Evolutionary conservation across 176 grass and related monocot genomes (phyloP).

Genomic region (Phoenix dactylifera): DNA sequence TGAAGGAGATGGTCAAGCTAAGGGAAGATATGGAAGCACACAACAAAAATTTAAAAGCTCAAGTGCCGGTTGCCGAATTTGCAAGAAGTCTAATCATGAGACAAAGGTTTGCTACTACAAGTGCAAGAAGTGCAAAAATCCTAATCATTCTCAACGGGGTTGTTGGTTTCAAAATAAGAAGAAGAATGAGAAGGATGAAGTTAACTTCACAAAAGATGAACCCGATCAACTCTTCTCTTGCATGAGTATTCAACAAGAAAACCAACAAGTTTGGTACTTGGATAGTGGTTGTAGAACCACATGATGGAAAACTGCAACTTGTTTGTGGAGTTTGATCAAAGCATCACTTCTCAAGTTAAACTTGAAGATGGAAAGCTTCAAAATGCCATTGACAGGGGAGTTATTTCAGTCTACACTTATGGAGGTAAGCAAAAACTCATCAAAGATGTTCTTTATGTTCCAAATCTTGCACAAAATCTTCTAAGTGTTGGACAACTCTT

Average conservation of each 20-base stretch:
- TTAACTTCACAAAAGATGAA: conserved; percentile 1
- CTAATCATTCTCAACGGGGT: no score
- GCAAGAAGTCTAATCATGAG: not conserved
- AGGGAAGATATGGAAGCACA: no score
- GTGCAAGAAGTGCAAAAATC: no score
- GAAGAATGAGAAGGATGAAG: not conserved
- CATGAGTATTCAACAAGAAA: not conserved
- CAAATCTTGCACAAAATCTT: no score
- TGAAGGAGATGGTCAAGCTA: no score
- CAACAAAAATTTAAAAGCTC: no score
- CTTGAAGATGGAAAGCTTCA: conserved; percentile 7
- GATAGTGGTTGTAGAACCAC: conserved; percentile 16
- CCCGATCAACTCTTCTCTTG: not conserved
- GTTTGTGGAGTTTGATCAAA: conserved; percentile 5
- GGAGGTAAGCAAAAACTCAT: not conserved
- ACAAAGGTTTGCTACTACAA: not conserved
- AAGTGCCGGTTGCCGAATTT: no score
- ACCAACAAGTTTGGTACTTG: conserved; percentile 5
- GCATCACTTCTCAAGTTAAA: not conserved
- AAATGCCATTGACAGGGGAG: conserved; percentile 1
- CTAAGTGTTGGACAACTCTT: no score
- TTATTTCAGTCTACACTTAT: not conserved
- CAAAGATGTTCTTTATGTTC: no score
- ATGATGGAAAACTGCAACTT: not conserved
- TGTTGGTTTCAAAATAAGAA: not conserved